phyloP scores from a whole-genome alignment of 306 rosid species.

The Argentina anserina region DNA sequence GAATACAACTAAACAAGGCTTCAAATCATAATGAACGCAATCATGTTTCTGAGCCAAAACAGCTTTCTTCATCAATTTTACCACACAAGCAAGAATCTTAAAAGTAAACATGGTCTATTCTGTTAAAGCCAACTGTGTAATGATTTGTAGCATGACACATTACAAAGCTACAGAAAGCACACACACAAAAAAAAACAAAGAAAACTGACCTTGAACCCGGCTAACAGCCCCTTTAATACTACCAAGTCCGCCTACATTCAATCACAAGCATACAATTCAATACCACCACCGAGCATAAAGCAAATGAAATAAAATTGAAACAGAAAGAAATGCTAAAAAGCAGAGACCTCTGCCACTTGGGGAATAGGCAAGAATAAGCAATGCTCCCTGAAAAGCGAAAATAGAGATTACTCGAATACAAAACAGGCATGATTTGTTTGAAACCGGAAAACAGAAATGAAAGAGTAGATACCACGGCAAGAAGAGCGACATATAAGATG shows the following conservation, averaged over 20 bases:
- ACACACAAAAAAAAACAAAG: neutral
- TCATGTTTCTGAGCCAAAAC: neutral
- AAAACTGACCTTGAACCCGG: slow-evolving; percentile 58
- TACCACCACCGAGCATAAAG: neutral
- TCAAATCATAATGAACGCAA: neutral
- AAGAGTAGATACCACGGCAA: slow-evolving; percentile 31
- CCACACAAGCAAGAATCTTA: neutral
- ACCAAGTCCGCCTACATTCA: slow-evolving; percentile 51
- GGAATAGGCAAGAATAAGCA: slow-evolving; percentile 44
- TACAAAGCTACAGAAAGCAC: no score
- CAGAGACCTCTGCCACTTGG: slow-evolving; percentile 41
- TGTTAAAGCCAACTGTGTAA: no score
- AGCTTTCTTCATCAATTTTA: neutral
- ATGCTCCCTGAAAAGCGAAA: slow-evolving; percentile 37
- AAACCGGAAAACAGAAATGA: neutral
- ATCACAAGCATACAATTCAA: neutral
- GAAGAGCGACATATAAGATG: slow-evolving; percentile 38
- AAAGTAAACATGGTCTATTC: neutral
- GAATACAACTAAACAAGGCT: neutral
- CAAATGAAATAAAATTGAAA: neutral
- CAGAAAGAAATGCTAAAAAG: neutral
- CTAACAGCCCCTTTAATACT: slow-evolving; percentile 30
- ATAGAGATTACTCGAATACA: neutral
- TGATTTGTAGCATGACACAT: no score
- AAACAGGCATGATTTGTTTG: neutral